Percentiles rank a stretch among this genome's conserved stretches.
Evolutionary conservation across 345 rosid species (phyloP).

Genomic region (Dipteronia dyeriana): DNA sequence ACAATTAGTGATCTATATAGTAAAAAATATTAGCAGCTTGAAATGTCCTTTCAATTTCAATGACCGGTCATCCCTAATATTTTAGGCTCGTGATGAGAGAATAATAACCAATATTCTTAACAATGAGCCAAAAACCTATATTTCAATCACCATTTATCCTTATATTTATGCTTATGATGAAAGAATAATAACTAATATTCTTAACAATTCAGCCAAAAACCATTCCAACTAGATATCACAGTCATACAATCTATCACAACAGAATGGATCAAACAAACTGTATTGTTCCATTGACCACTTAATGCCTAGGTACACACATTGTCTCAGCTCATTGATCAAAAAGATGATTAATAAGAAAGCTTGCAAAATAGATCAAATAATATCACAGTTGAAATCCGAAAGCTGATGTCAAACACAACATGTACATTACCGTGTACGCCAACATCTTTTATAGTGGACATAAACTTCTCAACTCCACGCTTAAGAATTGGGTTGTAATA

Average conservation of each 20-base stretch:
- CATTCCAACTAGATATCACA: not conserved
- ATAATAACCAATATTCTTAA: conserved; percentile 4
- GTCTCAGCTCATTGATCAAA: not conserved
- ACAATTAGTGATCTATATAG: not conserved
- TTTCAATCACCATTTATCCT: not conserved
- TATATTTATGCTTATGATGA: not conserved
- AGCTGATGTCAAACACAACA: conserved; percentile 11
- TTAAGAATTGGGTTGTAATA: conserved; percentile 86
- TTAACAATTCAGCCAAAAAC: conserved; percentile 1
- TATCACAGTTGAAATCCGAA: conserved; percentile 4
- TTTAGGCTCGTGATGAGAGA: not conserved
- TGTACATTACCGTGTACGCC: conserved; percentile 68
- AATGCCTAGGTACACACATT: not conserved
- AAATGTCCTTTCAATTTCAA: not conserved
- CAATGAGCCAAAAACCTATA: not conserved
- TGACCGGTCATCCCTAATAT: not conserved
- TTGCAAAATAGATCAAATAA: not conserved
- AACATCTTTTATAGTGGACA: conserved; percentile 57
- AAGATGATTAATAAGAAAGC: not conserved
- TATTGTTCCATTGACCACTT: not conserved
- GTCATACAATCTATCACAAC: not conserved
- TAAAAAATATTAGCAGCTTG: not conserved
- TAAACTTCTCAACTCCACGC: conserved; percentile 69
- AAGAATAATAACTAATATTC: not conserved
- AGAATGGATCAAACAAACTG: not conserved